Base-by-base conservation (phyloP, 352 stramenopile genomes). In the Pythium guiyangense region DNA sequence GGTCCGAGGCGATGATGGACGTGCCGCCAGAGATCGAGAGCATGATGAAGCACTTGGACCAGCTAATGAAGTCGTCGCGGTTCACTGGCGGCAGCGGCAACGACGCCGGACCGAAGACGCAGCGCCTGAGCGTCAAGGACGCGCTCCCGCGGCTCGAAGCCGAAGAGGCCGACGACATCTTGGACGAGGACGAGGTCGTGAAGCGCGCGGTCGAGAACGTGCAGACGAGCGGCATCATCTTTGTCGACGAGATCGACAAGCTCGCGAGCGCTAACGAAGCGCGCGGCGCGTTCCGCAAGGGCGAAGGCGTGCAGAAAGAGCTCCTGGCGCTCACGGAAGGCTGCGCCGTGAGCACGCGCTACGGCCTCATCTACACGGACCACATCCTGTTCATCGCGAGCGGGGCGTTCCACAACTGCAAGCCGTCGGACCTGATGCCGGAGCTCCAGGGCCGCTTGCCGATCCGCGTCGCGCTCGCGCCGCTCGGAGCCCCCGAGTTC, bases 181-280 rank as follows among this genome's bases (percentile, higher is more conserved):
- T 91, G 42, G 76, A 90, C 52, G 83, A 93, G 17, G 79, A 90
- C 29, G 77, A 89, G 34, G 76, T 93, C 26, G 69, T 93, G 37
- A 83, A 88, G 62, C 71, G 64, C 6, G 83, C 83, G 5, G 63
- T 93, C 45, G 79, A 91, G 56, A 88, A 86, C 53, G 97, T 98
- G 46, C 96, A 99, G 74, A 86, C 98, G 72, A 97, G 95, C 60
- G 97, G 97, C 26, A 99, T 99, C 70, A 96, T 99, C 26, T 99
- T 99, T 66, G 96, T 99, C 56, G 97, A 99, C 77, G 97, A 99
- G 71, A 98, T 99, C 52, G 97, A 99, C 75, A 99, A 99, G 75
- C 96, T 99, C 49, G 97, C 96, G 43, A 93, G 79, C 44, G 72
- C 83, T 22, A 84, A 90, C 51, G 93, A 98, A 50, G 79, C 86